A percentile compares a stretch with the other conserved stretches of the same genome.
These are phyloP conservation scores for Talaromyces ruber DNA, from an alignment of 495 filamentous ascomycete species.

Conservation along the genomic window DNA sequence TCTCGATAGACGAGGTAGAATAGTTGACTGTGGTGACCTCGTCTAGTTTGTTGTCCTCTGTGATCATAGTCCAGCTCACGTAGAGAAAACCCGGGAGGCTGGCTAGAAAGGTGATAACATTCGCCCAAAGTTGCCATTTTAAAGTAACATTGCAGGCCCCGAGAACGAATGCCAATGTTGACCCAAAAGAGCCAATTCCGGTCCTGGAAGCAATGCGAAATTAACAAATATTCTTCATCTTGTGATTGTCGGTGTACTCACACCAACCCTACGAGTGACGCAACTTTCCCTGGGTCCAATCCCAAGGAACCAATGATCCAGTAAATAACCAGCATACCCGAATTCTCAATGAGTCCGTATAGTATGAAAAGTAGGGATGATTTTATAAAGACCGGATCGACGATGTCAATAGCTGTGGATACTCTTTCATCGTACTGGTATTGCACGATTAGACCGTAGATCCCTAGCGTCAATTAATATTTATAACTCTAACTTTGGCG, in stretches of 20 bases:
- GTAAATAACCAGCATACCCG: not conserved
- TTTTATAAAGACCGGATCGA: not conserved
- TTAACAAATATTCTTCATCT: not conserved
- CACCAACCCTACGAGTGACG: not conserved
- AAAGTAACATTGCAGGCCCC: not conserved
- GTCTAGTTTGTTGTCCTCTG: no score
- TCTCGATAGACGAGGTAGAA: no score
- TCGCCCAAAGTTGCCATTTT: not conserved
- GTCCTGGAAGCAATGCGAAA: not conserved
- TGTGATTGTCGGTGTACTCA: not conserved
- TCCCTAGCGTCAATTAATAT: not conserved
- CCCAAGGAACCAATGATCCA: not conserved
- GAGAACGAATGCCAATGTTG: not conserved
- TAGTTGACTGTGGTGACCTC: no score
- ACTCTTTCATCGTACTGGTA: not conserved
- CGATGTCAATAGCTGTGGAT: not conserved
- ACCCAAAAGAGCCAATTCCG: not conserved
- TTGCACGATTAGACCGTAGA: conserved; percentile 1
- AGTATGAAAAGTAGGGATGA: not conserved
- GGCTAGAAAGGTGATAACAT: not conserved
- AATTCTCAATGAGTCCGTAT: not conserved
- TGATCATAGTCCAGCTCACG: not conserved
- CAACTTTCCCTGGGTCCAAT: not conserved
- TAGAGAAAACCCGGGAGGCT: not conserved
- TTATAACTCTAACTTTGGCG: not conserved